These are phyloP conservation scores for Rhizopogon salebrosus DNA, from an alignment of 768 basidiomycete species.

Conservation along the genomic window DNA sequence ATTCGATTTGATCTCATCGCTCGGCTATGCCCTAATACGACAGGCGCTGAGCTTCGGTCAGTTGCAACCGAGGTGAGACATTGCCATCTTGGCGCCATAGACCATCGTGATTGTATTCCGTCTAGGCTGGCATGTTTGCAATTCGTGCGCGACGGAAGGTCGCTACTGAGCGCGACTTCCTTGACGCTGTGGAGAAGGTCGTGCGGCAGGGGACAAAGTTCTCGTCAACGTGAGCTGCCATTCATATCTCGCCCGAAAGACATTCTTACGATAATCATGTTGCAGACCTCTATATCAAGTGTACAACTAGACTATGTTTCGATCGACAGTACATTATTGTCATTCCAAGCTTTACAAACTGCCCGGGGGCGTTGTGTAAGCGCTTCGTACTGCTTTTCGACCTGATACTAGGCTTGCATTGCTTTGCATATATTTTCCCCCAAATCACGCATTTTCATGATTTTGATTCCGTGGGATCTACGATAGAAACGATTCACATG, in stretches of 20 bases:
- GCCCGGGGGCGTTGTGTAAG: too few species aligned
- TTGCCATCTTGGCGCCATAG: background rate
- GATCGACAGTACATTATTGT: background rate
- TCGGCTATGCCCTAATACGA: slow-evolving; percentile 94
- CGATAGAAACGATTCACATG: too few species aligned
- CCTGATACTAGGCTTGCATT: background rate
- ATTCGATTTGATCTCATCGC: slow-evolving; percentile 98
- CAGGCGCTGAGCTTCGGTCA: slow-evolving; percentile 95
- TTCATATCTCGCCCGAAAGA: background rate
- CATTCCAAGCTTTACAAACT: too few species aligned
- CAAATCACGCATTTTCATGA: background rate
- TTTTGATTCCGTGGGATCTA: too few species aligned
- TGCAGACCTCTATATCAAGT: slow-evolving; percentile 84
- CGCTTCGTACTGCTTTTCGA: too few species aligned
- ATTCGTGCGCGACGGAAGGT: slow-evolving; percentile 96
- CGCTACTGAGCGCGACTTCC: slow-evolving; percentile 94
- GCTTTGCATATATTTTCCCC: background rate
- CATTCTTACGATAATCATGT: slow-evolving; percentile 2
- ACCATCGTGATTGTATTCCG: background rate
- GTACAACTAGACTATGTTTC: slow-evolving; percentile 62
- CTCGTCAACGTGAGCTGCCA: slow-evolving; percentile 78
- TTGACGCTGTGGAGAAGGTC: slow-evolving; percentile 98
- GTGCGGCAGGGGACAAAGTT: slow-evolving; percentile 97
- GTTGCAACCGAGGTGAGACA: slow-evolving; percentile 89
- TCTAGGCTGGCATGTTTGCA: slow-evolving; percentile 99